Evolutionary conservation across 2,329 filamentous ascomycete genomes (phyloP), one percentile per base, ranked within the genome.

Genomic region (Xylaria sp.): DNA sequence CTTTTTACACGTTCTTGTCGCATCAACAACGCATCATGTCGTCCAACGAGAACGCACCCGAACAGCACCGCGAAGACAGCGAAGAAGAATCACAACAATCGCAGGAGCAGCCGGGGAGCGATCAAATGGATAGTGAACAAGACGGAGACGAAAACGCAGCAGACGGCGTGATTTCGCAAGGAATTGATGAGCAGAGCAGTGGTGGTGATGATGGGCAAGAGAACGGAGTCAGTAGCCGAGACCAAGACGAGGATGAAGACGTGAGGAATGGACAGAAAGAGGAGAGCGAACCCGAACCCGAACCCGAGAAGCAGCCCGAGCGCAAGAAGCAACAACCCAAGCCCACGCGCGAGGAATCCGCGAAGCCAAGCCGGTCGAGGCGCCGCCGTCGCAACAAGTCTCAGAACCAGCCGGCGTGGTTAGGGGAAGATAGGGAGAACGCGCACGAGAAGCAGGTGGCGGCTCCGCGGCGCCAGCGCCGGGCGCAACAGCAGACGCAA

Each of bases 371-470:
- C 42, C 63, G 60, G 40, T 64, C 57, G 46, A 59, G 57, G 45
- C 60, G 59, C 29, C 67, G 64, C 43, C 69, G 68, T 56, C 67
- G 68, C 45, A 68, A 70, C 46, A 65, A 67, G 47, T 68, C 67
- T 56, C 67, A 67, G 44, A 68, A 70, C 46, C 66, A 67, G 47
- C 69, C 67, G 7, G 54, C 62, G 4, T 69, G 61, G 60, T 57
- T 61, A 50, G 65, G 64, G 3, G 62, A 61, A 9, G 63, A 70
- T 11, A 62, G 65, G 41, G 66, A 67, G 22, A 65, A 64, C 20
- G 56, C 50, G 5, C 54, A 66, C 37, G 61, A 65, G 40, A 70
- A 70, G 52, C 66, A 70, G 39, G 39, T 70, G 13, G 62, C 68
- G 7, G 61, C 58, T 22, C 63, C 57, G n/a, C n/a, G n/a, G n/a